phyloP scores from a whole-genome alignment of 139 green algal species.

The Trebouxia sp. region DNA sequence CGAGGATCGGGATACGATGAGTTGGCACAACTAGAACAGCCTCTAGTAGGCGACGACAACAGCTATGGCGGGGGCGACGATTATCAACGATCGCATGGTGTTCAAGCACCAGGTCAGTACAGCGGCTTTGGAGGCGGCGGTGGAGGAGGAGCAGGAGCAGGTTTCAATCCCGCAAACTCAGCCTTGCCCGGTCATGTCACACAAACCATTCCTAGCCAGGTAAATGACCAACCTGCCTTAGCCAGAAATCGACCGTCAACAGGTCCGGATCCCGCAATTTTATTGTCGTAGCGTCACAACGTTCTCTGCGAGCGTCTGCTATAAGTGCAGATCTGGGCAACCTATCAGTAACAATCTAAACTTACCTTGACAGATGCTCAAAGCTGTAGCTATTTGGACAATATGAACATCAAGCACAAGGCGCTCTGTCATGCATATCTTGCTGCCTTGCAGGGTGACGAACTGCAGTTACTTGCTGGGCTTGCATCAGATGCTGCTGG shows the following conservation, averaged over 20 bases:
- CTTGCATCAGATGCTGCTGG: constrained; percentile 54
- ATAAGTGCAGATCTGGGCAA: not conserved
- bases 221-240: not conserved
- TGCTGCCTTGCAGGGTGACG: constrained; percentile 43
- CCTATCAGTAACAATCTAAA: no score
- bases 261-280: not conserved
- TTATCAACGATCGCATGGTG: constrained; percentile 31
- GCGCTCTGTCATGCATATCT: not conserved
- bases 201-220: not conserved
- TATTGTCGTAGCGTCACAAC: not conserved
- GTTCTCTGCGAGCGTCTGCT: not conserved
- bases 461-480: constrained; percentile 41
- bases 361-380: no score
- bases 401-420: no score
- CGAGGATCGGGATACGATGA: constrained; percentile 28
- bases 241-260: not conserved
- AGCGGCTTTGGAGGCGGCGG: not conserved
- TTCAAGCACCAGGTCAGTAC: not conserved
- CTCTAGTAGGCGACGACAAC: constrained; percentile 27
- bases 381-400: no score
- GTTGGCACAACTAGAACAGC: constrained; percentile 31
- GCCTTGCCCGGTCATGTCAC: not conserved
- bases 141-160: not conserved
- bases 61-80: not conserved
- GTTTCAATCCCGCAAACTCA: not conserved